Evolutionary conservation across 2,329 filamentous ascomycete genomes (phyloP).

Genomic region (Cadophora luteo-olivacea): DNA sequence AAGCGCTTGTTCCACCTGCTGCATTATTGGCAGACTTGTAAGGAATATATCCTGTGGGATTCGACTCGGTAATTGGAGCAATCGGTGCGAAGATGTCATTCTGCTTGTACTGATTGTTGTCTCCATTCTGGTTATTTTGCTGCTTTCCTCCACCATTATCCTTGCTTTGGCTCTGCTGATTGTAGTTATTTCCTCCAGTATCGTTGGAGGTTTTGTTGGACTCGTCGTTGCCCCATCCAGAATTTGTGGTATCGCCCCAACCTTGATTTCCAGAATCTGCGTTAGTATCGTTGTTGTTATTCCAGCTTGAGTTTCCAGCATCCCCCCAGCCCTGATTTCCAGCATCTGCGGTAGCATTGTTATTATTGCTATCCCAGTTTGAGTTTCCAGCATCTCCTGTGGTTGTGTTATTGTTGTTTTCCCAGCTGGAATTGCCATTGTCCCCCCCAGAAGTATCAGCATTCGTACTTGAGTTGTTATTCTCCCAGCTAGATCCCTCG

Average conservation of each 20-base stretch:
- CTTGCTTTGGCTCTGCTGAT: conserved; percentile 6
- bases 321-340: conserved; percentile 5
- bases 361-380: conserved; percentile 7
- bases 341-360: neutral
- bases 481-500: neutral
- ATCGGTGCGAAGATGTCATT: neutral
- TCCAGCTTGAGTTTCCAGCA: neutral
- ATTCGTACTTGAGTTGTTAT: neutral
- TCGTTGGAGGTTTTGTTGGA: neutral
- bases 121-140: conserved; percentile 12
- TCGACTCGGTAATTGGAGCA: neutral
- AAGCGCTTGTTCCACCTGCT: neutral
- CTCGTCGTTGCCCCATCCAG: neutral
- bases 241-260: neutral
- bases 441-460: neutral
- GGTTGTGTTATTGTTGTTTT: neutral
- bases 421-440: neutral
- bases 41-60: conserved; percentile 5
- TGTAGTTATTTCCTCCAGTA: neutral
- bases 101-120: conserved; percentile 10
- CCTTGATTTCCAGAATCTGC: neutral
- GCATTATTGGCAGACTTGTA: conserved; percentile 2
- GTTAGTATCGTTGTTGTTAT: neutral
- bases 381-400: neutral
- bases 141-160: conserved; percentile 1